Evolutionary conservation across 768 basidiomycete species (phyloP).

Genomic region (Amanita polypyramis): DNA sequence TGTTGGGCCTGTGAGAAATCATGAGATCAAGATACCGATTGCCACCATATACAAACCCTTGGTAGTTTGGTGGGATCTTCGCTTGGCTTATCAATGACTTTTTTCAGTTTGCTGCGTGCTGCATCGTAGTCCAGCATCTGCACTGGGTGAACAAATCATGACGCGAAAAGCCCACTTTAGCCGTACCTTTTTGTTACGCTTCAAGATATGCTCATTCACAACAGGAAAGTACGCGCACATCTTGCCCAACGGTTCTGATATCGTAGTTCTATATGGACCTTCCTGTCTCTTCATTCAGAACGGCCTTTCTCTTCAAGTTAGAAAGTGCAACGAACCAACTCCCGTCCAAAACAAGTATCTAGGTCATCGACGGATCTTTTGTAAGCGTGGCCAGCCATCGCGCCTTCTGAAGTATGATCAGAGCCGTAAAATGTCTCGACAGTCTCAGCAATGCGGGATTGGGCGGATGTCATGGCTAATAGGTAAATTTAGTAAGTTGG

Average conservation of each 20-base stretch:
- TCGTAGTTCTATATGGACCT: conserved; percentile 86
- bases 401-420: conserved; percentile 79
- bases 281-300: conserved; percentile 41
- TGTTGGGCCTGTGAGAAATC: conserved; percentile 66
- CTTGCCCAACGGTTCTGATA: conserved; percentile 92
- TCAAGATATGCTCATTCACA: conserved; percentile 87
- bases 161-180: not conserved
- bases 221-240: conserved; percentile 93
- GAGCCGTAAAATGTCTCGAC: conserved; percentile 88
- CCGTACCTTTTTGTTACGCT: conserved; percentile 90
- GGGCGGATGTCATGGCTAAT: conserved; percentile 72
- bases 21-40: not conserved
- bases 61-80: conserved; percentile 91
- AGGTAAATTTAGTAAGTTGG: not conserved
- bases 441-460: conserved; percentile 87
- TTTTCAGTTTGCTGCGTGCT: conserved; percentile 81
- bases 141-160: not conserved
- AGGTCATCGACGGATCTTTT: conserved; percentile 91
- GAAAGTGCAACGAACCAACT: conserved; percentile 50
- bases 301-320: not conserved
- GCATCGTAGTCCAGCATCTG: conserved; percentile 95
- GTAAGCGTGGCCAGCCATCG: conserved; percentile 96
- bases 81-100: conserved; percentile 82
- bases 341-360: conserved; percentile 72
- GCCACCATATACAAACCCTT: conserved; percentile 34